phyloP scores from a whole-genome alignment of 2,329 filamentous ascomycete species.

The Fusarium nelsonii region DNA sequence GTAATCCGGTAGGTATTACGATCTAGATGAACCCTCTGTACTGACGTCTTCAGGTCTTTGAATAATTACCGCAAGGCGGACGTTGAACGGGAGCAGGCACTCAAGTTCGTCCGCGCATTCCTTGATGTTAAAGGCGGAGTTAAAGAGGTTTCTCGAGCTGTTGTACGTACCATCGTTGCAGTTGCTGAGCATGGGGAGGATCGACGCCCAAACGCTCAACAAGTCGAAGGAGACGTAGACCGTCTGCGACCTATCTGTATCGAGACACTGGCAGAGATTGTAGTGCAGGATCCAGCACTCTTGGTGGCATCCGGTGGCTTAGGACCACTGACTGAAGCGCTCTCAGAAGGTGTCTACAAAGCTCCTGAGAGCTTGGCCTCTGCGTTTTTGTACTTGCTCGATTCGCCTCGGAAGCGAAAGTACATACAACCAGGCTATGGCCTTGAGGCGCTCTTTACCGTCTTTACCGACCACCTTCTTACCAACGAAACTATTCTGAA shows the following conservation, averaged over 20 bases:
- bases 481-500: slow-evolving; percentile 75
- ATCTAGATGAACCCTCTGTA: background rate
- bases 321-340: slow-evolving; percentile 87
- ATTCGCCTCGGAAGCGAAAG: slow-evolving; percentile 82
- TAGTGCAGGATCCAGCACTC: slow-evolving; percentile 85
- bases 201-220: slow-evolving; percentile 79
- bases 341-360: slow-evolving; percentile 91
- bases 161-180: slow-evolving; percentile 90
- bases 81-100: slow-evolving; percentile 93
- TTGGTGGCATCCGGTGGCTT: slow-evolving; percentile 87
- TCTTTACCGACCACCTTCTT: slow-evolving; percentile 86
- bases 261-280: slow-evolving; percentile 90
- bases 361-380: slow-evolving; percentile 89
- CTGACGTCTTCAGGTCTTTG: slow-evolving; percentile 69
- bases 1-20: slow-evolving; percentile 72
- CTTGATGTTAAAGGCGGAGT: slow-evolving; percentile 95
- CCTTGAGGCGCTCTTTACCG: slow-evolving; percentile 88
- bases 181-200: slow-evolving; percentile 92
- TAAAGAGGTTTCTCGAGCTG: slow-evolving; percentile 84
- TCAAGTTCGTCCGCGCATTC: slow-evolving; percentile 96
- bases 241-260: slow-evolving; percentile 90
- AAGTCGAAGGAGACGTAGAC: slow-evolving; percentile 80
- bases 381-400: slow-evolving; percentile 90
- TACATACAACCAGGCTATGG: slow-evolving; percentile 91
- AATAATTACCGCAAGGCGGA: slow-evolving; percentile 98